Evolutionary conservation across 768 basidiomycete genomes (phyloP).

Genomic region (Sarcomyxa edulis): DNA sequence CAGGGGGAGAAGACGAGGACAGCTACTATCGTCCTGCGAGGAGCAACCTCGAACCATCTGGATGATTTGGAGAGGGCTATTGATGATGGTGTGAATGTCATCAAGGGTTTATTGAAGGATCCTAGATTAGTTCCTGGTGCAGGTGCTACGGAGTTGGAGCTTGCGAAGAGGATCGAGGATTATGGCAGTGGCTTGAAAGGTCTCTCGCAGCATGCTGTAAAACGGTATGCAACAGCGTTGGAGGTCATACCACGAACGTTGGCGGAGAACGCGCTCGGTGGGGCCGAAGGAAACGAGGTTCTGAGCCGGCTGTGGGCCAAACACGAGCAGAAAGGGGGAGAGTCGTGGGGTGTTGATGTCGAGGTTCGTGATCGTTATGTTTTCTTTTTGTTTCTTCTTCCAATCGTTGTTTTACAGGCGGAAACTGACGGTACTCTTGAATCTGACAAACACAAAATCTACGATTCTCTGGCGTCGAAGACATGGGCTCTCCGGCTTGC

Average conservation of each 20-base stretch:
- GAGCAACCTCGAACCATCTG: constrained; percentile 89
- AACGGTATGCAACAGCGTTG: constrained; percentile 81
- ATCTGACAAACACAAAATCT: constrained; percentile 60
- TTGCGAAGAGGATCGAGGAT: constrained; percentile 76
- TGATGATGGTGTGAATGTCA: constrained; percentile 95
- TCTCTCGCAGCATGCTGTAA: constrained; percentile 89
- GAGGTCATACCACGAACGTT: constrained; percentile 91
- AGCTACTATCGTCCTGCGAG: constrained; percentile 91
- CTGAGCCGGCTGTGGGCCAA: constrained; percentile 86
- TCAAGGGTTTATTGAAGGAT: constrained; percentile 90
- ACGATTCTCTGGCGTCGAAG: constrained; percentile 87
- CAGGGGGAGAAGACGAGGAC: constrained; percentile 75
- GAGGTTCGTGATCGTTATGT: constrained; percentile 49
- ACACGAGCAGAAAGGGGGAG: constrained; percentile 73
- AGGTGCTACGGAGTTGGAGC: constrained; percentile 90
- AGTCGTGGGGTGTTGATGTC: constrained; percentile 81
- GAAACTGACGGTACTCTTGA: constrained; percentile 76
- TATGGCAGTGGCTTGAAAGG: constrained; percentile 90
- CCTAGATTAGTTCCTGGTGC: constrained; percentile 88
- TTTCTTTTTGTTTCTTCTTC: background rate
- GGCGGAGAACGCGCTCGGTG: constrained; percentile 92
- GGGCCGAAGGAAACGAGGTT: constrained; percentile 90
- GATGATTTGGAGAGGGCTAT: constrained; percentile 96
- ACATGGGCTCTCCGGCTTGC: constrained; percentile 88
- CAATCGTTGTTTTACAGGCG: constrained; percentile 35